Evolutionary conservation across 2,329 filamentous ascomycete genomes (phyloP), one percentile per base, ranked within the genome.

Genomic region (Penicillium fuscoglaucum): DNA sequence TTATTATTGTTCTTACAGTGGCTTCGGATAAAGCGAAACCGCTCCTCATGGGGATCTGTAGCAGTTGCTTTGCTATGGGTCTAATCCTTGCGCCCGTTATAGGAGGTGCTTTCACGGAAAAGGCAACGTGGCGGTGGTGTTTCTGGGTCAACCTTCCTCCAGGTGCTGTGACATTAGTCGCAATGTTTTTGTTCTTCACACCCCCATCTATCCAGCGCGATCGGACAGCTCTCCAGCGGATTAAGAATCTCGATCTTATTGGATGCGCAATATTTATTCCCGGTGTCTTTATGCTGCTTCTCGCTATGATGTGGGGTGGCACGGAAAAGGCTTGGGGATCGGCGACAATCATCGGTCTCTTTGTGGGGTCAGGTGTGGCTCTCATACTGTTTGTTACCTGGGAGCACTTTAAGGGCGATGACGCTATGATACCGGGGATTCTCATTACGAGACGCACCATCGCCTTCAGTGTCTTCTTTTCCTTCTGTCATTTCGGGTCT

Each of bases 301-400:
- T 71, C 13, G 66, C 67, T 24, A 46, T 71, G 37, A 47, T 65
- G 51, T 71, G 66, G 65, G 69, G 67, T 19, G 69, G 68, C 6
- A 53, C 37, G 2, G 39, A 55, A 26, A 65, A 68, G 41, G 9
- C 54, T 13, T 70, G 67, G 67, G 43, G 50, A 12, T 63, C 60
- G 2, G 59, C 66, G 3, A 66, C 52, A 5, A 61, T 70, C 21
- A 68, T 71, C 52, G 68, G 65, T 21, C 61, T 72, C 7, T 59
- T 72, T 17, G 26, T 55, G 15, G 61, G 56, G 9, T 55, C 46
- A 19, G 61, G 21, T 26, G 53, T 44, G 26, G 49, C 29, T 15
- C 39, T 57, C 21, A 48, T 52, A 4, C 19, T 56, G 1, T 59
- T 59, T 33, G 53, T 52, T 13, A 19, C 0, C 29, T 58, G 55